phyloP scores from a whole-genome alignment of 2,329 filamentous ascomycete genomes.

The Endoconidiophora polonica region DNA sequence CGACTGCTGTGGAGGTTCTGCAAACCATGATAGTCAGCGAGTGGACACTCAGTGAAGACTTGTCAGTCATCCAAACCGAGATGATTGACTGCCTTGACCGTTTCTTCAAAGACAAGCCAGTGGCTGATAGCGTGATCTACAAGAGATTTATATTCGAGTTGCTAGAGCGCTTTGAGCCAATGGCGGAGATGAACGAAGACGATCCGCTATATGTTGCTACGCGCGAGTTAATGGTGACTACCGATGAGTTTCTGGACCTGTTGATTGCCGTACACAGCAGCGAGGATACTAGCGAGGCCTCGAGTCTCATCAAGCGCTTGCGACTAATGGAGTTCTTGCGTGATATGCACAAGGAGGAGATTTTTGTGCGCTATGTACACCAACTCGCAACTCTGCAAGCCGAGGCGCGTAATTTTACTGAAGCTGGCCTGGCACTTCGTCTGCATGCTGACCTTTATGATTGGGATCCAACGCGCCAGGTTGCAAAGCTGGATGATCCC shows the following conservation, averaged over 20 bases:
- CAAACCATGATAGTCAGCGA: constrained; percentile 98
- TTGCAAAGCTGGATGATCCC: constrained; percentile 54
- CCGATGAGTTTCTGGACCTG: constrained; percentile 82
- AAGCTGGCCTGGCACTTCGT: constrained; percentile 75
- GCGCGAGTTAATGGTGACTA: constrained; percentile 61
- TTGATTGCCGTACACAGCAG: constrained; percentile 76
- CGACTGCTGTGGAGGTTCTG: constrained; percentile 80
- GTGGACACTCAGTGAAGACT: constrained; percentile 87
- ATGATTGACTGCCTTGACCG: constrained; percentile 88
- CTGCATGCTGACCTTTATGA: constrained; percentile 86
- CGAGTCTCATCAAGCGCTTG: constrained; percentile 72
- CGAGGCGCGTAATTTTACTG: constrained; percentile 60
- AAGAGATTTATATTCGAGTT: constrained; percentile 86
- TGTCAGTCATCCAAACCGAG: constrained; percentile 83
- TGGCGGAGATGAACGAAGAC: constrained; percentile 42
- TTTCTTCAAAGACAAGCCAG: constrained; percentile 74
- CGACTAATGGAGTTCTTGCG: constrained; percentile 90
- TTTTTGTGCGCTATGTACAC: constrained; percentile 90
- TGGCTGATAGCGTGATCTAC: constrained; percentile 78
- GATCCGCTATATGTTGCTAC: constrained; percentile 63
- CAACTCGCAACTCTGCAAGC: constrained; percentile 69
- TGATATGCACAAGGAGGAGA: constrained; percentile 93
- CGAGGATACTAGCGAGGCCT: constrained; percentile 55
- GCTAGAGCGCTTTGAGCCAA: constrained; percentile 58
- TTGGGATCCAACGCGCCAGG: constrained; percentile 60